Evolutionary conservation across 129 eudicot species (phyloP).

Genomic region (Flaveria sonorensis): DNA sequence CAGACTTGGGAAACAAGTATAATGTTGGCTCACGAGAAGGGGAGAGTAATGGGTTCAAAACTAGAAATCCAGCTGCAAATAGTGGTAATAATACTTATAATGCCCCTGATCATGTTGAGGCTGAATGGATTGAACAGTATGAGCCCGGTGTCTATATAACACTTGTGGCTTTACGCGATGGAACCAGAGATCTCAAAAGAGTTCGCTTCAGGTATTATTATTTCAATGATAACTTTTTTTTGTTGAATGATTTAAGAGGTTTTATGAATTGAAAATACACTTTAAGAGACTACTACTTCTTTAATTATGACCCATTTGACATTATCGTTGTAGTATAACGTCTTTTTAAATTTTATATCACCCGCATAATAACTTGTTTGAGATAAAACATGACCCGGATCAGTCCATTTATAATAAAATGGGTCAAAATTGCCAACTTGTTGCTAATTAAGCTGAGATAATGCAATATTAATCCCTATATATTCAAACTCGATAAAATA

Average conservation of each 20-base stretch:
- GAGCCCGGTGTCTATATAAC: slow-evolving; percentile 97
- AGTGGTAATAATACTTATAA: slow-evolving; percentile 35
- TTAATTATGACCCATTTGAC: neutral
- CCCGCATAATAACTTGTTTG: neutral
- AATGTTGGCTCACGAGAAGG: slow-evolving; percentile 45
- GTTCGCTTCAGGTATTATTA: slow-evolving; percentile 92
- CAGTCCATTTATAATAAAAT: neutral
- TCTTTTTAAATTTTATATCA: neutral
- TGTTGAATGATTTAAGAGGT: too few relatives aligned
- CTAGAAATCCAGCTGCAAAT: slow-evolving; percentile 41
- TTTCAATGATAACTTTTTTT: too few relatives aligned
- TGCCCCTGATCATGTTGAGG: slow-evolving; percentile 62
- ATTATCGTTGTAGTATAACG: neutral
- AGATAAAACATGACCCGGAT: neutral
- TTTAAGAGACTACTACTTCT: too few relatives aligned
- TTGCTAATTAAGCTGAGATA: neutral
- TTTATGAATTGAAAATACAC: too few relatives aligned
- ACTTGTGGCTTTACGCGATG: slow-evolving; percentile 85
- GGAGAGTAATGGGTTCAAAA: slow-evolving; percentile 48
- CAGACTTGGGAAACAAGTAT: slow-evolving; percentile 44
- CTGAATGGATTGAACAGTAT: slow-evolving; percentile 98
- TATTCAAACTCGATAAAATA: neutral
- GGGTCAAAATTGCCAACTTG: neutral
- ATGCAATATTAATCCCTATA: neutral
- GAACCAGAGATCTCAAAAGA: slow-evolving; percentile 94